Evolutionary conservation across 768 basidiomycete species (phyloP).

Genomic region (Tephrocybe sp.): DNA sequence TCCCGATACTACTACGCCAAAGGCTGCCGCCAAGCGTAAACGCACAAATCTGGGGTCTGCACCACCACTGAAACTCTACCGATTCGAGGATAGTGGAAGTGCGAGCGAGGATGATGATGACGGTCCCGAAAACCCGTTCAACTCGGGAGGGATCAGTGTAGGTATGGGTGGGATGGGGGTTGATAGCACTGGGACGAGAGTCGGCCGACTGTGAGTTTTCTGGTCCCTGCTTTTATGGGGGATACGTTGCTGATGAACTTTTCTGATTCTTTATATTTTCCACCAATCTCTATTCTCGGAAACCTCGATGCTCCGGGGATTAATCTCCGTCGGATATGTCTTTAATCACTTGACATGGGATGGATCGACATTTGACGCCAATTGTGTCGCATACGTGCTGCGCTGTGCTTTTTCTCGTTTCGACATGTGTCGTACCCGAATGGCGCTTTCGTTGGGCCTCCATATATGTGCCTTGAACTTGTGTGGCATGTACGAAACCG

Average conservation of each 20-base stretch:
- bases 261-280: slow-evolving; percentile 8
- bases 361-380: neutral
- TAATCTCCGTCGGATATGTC: neutral
- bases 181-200: slow-evolving; percentile 26
- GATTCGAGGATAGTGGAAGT: slow-evolving; percentile 24
- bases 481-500: neutral
- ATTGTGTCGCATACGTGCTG: neutral
- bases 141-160: slow-evolving; percentile 40
- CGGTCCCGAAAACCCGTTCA: slow-evolving; percentile 21
- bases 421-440: neutral
- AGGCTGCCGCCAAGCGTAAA: slow-evolving; percentile 21
- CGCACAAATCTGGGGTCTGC: slow-evolving; percentile 18
- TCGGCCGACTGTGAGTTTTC: slow-evolving; percentile 35
- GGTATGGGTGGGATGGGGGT: slow-evolving; percentile 46
- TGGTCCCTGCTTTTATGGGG: slow-evolving; percentile 4
- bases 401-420: neutral
- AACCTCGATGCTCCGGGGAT: neutral
- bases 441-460: neutral
- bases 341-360: neutral
- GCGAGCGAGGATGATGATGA: slow-evolving; percentile 42
- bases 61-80: slow-evolving; percentile 11
- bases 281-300: neutral
- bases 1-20: slow-evolving; percentile 4
- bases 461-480: neutral
- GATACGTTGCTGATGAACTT: slow-evolving; percentile 14